phyloP scores from a whole-genome alignment of 2,329 filamentous ascomycete genomes.

The Cordyceps farinosa region DNA sequence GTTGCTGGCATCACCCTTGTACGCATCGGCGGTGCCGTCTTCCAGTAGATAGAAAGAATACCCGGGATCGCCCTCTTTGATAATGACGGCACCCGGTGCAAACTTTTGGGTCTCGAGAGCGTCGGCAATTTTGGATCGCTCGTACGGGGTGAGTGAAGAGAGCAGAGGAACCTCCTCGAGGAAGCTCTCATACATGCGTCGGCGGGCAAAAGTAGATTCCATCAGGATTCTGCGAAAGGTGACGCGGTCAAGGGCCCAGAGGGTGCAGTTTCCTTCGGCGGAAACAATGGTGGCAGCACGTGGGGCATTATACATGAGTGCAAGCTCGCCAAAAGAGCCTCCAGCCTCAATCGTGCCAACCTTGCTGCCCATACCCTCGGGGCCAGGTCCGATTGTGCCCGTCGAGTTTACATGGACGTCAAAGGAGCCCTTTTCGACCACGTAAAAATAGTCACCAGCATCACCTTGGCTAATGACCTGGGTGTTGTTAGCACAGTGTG shows the following conservation, averaged over 20 bases:
- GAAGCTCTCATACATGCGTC: slow-evolving; percentile 96
- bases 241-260: slow-evolving; percentile 93
- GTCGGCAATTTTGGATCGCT: slow-evolving; percentile 96
- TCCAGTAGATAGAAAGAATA: slow-evolving; percentile 91
- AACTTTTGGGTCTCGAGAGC: slow-evolving; percentile 90
- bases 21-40: slow-evolving; percentile 79
- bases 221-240: slow-evolving; percentile 98
- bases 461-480: slow-evolving; percentile 95
- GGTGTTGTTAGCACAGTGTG: slow-evolving; percentile 25
- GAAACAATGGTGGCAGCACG: slow-evolving; percentile 92
- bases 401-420: slow-evolving; percentile 83
- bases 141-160: slow-evolving; percentile 78
- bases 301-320: slow-evolving; percentile 97
- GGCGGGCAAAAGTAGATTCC: slow-evolving; percentile 94
- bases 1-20: slow-evolving; percentile 67
- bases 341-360: slow-evolving; percentile 81
- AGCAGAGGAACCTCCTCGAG: slow-evolving; percentile 89
- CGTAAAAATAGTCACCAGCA: slow-evolving; percentile 95
- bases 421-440: slow-evolving; percentile 87
- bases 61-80: slow-evolving; percentile 85
- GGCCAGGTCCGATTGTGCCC: slow-evolving; percentile 74
- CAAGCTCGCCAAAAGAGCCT: slow-evolving; percentile 93
- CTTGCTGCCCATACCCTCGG: slow-evolving; percentile 76
- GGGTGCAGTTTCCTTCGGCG: slow-evolving; percentile 69
- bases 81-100: slow-evolving; percentile 74